Conservation (phyloP, 163 green algal genomes). For the Prototheca cutis region DNA sequence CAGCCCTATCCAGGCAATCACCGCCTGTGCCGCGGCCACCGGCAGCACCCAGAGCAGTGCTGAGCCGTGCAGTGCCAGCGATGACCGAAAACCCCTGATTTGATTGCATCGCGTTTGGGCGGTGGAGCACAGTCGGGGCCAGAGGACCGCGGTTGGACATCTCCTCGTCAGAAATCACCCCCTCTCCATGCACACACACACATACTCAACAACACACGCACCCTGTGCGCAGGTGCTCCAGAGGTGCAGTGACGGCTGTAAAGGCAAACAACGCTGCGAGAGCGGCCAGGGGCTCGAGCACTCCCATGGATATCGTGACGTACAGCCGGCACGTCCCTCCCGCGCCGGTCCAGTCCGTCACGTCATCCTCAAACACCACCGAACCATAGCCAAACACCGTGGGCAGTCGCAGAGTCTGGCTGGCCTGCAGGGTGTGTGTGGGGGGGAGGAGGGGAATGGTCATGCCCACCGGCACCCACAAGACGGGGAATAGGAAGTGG, state of each 20-base stretch:
- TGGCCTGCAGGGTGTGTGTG: slow-evolving; percentile 1
- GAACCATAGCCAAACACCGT: slow-evolving; percentile 22
- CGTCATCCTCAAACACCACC: slow-evolving; percentile 2
- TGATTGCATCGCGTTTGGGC: too few relatives aligned
- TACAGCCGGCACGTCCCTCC: slow-evolving; percentile 27
- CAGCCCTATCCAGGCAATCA: slow-evolving; percentile 20
- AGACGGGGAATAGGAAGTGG: too few relatives aligned
- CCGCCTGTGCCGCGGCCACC: slow-evolving; percentile 9
- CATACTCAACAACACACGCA: neutral
- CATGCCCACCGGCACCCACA: too few relatives aligned
- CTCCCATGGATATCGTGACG: slow-evolving; percentile 13
- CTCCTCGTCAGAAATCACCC: too few relatives aligned
- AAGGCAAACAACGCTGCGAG: slow-evolving; percentile 1
- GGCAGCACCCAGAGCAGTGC: too few relatives aligned
- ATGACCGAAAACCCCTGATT: too few relatives aligned
- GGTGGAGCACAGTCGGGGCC: too few relatives aligned
- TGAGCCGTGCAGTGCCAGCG: too few relatives aligned
- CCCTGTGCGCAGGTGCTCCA: neutral
- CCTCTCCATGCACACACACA: too few relatives aligned
- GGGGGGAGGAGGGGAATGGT: neutral
- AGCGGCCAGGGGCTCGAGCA: slow-evolving; percentile 16
- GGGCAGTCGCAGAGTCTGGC: slow-evolving; percentile 17
- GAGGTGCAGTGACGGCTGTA: neutral
- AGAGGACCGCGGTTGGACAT: too few relatives aligned
- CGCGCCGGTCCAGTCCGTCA: slow-evolving; percentile 15